A percentile compares a stretch with the other conserved stretches of the same genome.
Conservation (phyloP, 2,329 filamentous ascomycete genomes). For the Fonsecaea monophora region DNA sequence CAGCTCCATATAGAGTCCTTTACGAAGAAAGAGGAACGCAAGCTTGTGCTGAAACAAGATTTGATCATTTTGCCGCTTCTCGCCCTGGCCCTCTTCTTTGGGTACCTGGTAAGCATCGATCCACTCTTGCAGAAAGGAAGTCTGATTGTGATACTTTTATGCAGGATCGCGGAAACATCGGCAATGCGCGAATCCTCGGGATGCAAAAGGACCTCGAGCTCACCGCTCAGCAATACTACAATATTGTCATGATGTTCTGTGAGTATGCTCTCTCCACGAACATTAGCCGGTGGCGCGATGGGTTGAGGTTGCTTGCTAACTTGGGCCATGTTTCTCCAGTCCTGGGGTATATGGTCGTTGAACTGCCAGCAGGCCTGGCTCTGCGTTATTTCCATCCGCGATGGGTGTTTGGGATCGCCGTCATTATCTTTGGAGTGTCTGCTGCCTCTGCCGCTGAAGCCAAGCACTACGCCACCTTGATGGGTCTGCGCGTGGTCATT, state of each 20-base stretch:
- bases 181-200: constrained; percentile 27
- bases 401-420: background rate
- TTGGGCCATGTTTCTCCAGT: background rate
- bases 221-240: constrained; percentile 22
- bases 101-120: constrained; percentile 14
- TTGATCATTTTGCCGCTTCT: constrained; percentile 23
- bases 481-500: constrained; percentile 22
- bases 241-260: constrained; percentile 31
- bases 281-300: background rate
- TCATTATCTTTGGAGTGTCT: constrained; percentile 21
- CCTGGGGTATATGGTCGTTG: constrained; percentile 27
- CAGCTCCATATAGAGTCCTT: background rate
- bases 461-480: constrained; percentile 16
- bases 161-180: constrained; percentile 29
- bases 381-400: constrained; percentile 13
- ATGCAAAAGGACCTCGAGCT: constrained; percentile 26
- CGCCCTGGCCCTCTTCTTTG: constrained; percentile 5
- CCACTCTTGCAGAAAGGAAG: background rate
- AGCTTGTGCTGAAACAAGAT: constrained; percentile 19
- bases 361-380: constrained; percentile 16
- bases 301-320: background rate
- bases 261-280: background rate
- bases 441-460: background rate
- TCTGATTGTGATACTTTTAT: constrained; percentile 5
- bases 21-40: constrained; percentile 12